Conservation (phyloP, 768 basidiomycete genomes). For the Saitozyma sp. region DNA sequence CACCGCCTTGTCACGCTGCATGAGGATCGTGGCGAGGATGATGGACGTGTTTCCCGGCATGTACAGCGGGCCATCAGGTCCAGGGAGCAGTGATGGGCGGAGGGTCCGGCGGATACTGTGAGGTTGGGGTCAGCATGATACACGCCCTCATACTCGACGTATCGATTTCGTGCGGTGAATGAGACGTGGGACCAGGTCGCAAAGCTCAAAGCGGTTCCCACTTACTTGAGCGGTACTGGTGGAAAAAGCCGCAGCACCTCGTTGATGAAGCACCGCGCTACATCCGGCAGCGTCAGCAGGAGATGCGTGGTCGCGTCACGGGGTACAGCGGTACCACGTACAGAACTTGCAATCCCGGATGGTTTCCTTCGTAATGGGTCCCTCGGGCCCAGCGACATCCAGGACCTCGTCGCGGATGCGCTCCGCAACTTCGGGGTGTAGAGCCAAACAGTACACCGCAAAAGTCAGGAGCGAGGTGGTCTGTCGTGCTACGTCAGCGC, state of each 20-base stretch:
- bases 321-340: slow-evolving; percentile 48
- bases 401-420: slow-evolving; percentile 66
- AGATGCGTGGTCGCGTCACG: background rate
- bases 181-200: background rate
- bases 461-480: slow-evolving; percentile 71
- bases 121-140: background rate
- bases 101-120: slow-evolving; percentile 43
- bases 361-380: slow-evolving; percentile 60
- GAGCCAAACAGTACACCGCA: slow-evolving; percentile 68
- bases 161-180: background rate
- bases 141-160: no score
- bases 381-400: slow-evolving; percentile 58
- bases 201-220: background rate
- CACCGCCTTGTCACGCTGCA: slow-evolving; percentile 65
- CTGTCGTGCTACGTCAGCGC: slow-evolving; percentile 48
- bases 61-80: slow-evolving; percentile 31
- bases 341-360: slow-evolving; percentile 68
- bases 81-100: slow-evolving; percentile 35
- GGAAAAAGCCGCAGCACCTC: slow-evolving; percentile 77
- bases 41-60: slow-evolving; percentile 54
- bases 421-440: slow-evolving; percentile 62
- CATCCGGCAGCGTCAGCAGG: background rate
- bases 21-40: slow-evolving; percentile 64
- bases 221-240: slow-evolving; percentile 68
- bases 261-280: slow-evolving; percentile 62